These are phyloP conservation scores for Fusarium succisae DNA, from an alignment of 2,329 filamentous ascomycete genomes.

Conservation along the genomic window DNA sequence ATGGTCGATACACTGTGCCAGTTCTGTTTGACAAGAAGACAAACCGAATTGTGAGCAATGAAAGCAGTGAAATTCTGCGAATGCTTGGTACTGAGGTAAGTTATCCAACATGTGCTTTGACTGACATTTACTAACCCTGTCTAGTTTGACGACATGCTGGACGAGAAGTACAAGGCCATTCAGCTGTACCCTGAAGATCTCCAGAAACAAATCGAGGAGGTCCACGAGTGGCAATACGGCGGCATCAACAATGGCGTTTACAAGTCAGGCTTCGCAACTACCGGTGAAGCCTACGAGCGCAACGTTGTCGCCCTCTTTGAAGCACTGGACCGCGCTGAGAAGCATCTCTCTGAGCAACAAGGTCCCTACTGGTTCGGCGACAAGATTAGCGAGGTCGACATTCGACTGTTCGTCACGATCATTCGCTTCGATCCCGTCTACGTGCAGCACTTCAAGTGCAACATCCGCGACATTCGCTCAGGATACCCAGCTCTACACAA, in stretches of 20 bases:
- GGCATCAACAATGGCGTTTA: slow-evolving; percentile 77
- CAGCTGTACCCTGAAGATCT: slow-evolving; percentile 75
- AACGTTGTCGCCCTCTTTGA: slow-evolving; percentile 77
- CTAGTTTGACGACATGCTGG: slow-evolving; percentile 77
- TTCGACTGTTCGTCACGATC: slow-evolving; percentile 78
- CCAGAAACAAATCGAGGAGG: slow-evolving; percentile 75
- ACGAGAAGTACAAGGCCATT: slow-evolving; percentile 66
- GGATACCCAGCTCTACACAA: slow-evolving; percentile 83
- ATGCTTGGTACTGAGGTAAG: slow-evolving; percentile 82
- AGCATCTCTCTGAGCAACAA: slow-evolving; percentile 63
- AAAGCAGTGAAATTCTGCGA: slow-evolving; percentile 90
- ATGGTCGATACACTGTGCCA: slow-evolving; percentile 86
- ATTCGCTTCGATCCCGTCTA: slow-evolving; percentile 82
- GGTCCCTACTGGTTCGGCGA: slow-evolving; percentile 81
- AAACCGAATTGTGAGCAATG: slow-evolving; percentile 86
- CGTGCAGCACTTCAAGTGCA: slow-evolving; percentile 90
- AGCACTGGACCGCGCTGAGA: slow-evolving; percentile 79
- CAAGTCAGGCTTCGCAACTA: slow-evolving; percentile 85
- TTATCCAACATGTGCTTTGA: not conserved
- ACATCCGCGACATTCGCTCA: slow-evolving; percentile 82
- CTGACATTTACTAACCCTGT: not conserved
- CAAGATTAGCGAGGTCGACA: slow-evolving; percentile 81
- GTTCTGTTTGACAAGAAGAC: slow-evolving; percentile 83
- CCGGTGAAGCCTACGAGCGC: slow-evolving; percentile 82
- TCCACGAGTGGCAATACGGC: slow-evolving; percentile 84